phyloP scores from a whole-genome alignment of 306 rosid species.

The Inga oerstediana region DNA sequence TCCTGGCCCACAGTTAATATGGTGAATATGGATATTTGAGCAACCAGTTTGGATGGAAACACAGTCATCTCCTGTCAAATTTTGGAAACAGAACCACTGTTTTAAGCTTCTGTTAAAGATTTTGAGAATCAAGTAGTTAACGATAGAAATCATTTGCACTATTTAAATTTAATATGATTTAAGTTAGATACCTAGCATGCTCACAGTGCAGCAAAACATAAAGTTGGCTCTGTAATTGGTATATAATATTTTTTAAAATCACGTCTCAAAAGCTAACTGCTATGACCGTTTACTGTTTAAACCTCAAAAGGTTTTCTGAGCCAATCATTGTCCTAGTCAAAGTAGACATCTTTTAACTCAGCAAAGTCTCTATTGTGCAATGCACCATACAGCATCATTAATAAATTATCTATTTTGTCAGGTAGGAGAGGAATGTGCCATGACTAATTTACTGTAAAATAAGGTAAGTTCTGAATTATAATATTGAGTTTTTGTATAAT shows the following conservation, averaged over 20 bases:
- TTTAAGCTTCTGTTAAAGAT: conserved; percentile 20
- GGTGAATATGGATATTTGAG: conserved; percentile 85
- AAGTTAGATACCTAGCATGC: conserved; percentile 15
- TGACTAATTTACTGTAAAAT: neutral
- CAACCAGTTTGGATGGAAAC: conserved; percentile 97
- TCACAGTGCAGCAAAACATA: conserved; percentile 34
- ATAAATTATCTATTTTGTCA: conserved; percentile 38
- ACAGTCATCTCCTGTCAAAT: conserved; percentile 88
- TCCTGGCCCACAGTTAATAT: conserved; percentile 92
- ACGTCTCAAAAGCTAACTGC: conserved; percentile 60
- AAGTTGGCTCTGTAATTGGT: conserved; percentile 30
- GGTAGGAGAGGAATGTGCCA: conserved; percentile 30
- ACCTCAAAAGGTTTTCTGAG: conserved; percentile 25
- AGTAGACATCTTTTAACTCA: conserved; percentile 23
- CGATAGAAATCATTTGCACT: conserved; percentile 1
- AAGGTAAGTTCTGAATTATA: neutral
- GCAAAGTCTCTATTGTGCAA: conserved; percentile 41
- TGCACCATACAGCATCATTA: conserved; percentile 39
- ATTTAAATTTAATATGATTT: conserved; percentile 20
- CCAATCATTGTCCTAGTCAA: conserved; percentile 41
- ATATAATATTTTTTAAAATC: conserved; percentile 31
- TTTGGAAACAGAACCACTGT: conserved; percentile 4
- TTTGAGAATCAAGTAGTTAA: neutral
- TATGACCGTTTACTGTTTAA: conserved; percentile 54
- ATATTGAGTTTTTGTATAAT: neutral